Base-by-base conservation (phyloP, 257 asterid species). In the Gentiana macrophylla region DNA sequence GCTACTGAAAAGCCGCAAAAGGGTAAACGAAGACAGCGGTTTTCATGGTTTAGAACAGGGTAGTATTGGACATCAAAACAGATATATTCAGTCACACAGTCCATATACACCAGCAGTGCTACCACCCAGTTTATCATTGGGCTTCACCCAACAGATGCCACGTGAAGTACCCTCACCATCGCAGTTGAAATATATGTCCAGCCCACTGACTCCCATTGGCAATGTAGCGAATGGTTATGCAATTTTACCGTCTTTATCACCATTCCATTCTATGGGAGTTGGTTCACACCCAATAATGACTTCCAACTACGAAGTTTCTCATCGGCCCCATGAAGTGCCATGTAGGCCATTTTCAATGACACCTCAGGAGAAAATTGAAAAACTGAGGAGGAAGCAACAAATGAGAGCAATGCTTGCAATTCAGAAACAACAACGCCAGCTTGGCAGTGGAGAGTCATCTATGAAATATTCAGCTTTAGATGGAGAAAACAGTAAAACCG, bases 391-490 rank as follows among this genome's bases (percentile, higher is more conserved):
- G 67, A 74, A 89, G 65, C 98, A 90, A 75, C 94, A 90, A 70
- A 79, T 84, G 89, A 72, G 94, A 68, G 98, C 94, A 54, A 82
- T 80, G 66, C 80, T 84, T 64, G 98, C 94, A 49, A 90, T 86
- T 67, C 94, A 82, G 68, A 84, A 77, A 63, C 96, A 90, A 70
- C 96, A 80, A 68, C 81, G 71, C 76, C 82, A 84, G 65, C 82
- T 90, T 12, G 73, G 84, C 64, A 77, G 76, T 69, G 92, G 77
- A 67, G 74, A 54, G 4, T 63, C 75, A 12, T 63, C 64, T 52
- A 24, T 80, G 56, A 77, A 83, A 53, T 60, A 66, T 72, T 66
- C 84, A 59, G 66, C 68, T 49, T 48, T 62, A 68, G 80, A 79
- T 58, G 93, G 82, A 60, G 81, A 78, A 66, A 72, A 73, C 47